Percentiles rank a stretch among this genome's conserved stretches.
These are phyloP conservation scores for Grosmannia penicillata DNA, from an alignment of 2,329 filamentous ascomycete species.

Conservation along the genomic window DNA sequence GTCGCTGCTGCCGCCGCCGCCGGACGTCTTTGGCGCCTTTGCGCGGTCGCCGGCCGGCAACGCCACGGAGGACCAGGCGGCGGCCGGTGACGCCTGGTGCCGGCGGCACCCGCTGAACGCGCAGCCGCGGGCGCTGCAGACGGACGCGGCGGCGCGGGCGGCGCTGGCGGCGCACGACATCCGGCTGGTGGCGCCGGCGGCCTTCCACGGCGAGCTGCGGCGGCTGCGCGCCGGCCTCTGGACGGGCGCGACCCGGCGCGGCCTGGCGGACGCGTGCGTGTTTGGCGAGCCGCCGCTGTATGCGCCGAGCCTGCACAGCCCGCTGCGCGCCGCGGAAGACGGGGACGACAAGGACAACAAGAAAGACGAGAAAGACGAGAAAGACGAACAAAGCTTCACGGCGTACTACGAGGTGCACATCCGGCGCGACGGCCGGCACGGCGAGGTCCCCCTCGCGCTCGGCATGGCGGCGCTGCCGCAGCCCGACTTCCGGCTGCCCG, in stretches of 20 bases:
- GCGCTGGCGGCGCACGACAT: conserved; percentile 38
- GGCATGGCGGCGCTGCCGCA: conserved; percentile 64
- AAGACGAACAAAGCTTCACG: no score
- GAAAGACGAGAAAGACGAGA: conserved; percentile 12
- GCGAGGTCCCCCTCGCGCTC: conserved; percentile 41
- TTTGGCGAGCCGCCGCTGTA: conserved; percentile 58
- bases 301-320: conserved; percentile 41
- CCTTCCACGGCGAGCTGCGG: conserved; percentile 30
- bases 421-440: conserved; percentile 20
- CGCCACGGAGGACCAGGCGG: conserved; percentile 29
- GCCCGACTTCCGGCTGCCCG: conserved; percentile 61
- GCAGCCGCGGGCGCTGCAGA: conserved; percentile 27
- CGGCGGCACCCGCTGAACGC: conserved; percentile 38
- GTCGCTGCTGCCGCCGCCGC: conserved; percentile 57
- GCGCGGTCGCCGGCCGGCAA: conserved; percentile 56
- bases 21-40: conserved; percentile 47
- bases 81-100: conserved; percentile 54
- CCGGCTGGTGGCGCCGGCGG: conserved; percentile 34
- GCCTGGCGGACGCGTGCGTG: conserved; percentile 46
- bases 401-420: conserved; percentile 63
- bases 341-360: not conserved
- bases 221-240: conserved; percentile 36
- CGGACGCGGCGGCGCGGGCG: conserved; percentile 11
- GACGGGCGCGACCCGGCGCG: conserved; percentile 24
- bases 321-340: conserved; percentile 14